A percentile compares a stretch with the other conserved stretches of the same genome.
phyloP scores from a whole-genome alignment of 306 rosid species.

The Canavalia gladiata region DNA sequence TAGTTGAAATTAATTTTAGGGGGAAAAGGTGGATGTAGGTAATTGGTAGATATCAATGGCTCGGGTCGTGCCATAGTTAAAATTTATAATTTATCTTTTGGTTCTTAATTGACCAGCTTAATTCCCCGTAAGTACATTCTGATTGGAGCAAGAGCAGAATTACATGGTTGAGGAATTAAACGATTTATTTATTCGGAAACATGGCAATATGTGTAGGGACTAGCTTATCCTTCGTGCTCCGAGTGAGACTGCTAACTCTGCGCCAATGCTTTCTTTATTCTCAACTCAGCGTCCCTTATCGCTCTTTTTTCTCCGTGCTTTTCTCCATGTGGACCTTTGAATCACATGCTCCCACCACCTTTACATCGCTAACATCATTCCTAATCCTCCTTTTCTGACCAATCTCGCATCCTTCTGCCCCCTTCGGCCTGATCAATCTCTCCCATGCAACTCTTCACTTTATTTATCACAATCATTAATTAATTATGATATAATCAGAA shows the following conservation, averaged over 20 bases:
- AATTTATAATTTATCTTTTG: too few species aligned
- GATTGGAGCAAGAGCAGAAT: background rate
- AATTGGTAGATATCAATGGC: background rate
- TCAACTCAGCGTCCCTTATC: constrained; percentile 41
- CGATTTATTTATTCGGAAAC: constrained; percentile 44
- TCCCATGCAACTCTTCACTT: constrained; percentile 33
- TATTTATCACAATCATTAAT: constrained; percentile 41
- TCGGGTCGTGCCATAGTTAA: too few species aligned
- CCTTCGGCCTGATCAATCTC: constrained; percentile 43
- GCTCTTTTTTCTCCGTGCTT: constrained; percentile 31
- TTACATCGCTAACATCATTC: constrained; percentile 51
- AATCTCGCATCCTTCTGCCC: constrained; percentile 45
- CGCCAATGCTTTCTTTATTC: constrained; percentile 49
- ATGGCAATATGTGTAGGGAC: constrained; percentile 5
- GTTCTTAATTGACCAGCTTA: background rate
- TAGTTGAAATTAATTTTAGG: background rate
- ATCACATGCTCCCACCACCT: constrained; percentile 57
- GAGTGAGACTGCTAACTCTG: constrained; percentile 40
- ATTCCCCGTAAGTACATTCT: background rate
- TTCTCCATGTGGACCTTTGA: constrained; percentile 47
- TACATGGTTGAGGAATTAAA: constrained; percentile 30
- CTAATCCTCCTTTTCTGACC: constrained; percentile 48
- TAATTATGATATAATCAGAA: constrained; percentile 36
- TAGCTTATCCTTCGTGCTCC: constrained; percentile 46
- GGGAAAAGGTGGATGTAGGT: background rate